These are phyloP conservation scores for Penstemon newberryi DNA, from an alignment of 257 asterid species.

Conservation along the genomic window DNA sequence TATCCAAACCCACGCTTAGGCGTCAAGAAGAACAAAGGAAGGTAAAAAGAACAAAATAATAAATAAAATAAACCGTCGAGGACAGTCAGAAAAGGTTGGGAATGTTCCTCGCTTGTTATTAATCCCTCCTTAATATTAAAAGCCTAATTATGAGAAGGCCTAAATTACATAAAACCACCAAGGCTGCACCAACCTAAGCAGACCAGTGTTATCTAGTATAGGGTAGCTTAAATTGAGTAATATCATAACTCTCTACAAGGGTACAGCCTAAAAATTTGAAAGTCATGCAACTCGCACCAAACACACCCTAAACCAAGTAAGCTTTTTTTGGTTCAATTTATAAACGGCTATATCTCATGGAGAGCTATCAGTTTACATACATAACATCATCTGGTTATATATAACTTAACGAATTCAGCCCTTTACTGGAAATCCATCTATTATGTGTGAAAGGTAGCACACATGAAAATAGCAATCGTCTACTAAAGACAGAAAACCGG, in stretches of 20 bases:
- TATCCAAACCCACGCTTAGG: slow-evolving; percentile 17
- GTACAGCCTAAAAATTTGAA: background rate
- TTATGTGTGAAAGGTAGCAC: background rate
- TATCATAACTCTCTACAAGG: background rate
- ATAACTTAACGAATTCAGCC: slow-evolving; percentile 10
- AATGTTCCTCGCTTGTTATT: background rate
- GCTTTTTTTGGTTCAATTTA: background rate
- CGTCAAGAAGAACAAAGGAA: slow-evolving; percentile 17
- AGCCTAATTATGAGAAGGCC: background rate
- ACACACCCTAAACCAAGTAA: slow-evolving; percentile 7
- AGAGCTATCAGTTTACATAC: background rate
- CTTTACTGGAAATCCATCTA: background rate
- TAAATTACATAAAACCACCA: slow-evolving; percentile 6
- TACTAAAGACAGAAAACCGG: slow-evolving; percentile 15
- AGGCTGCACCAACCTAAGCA: slow-evolving; percentile 8
- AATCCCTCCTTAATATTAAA: background rate
- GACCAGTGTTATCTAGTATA: background rate
- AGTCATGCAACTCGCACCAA: background rate
- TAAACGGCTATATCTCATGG: slow-evolving; percentile 1
- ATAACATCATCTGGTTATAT: background rate
- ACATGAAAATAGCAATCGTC: background rate
- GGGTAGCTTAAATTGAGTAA: background rate
- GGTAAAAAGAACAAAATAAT: background rate
- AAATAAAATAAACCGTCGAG: too few relatives aligned
- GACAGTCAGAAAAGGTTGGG: too few relatives aligned